Conservation (phyloP, 805 yeast species). For the Wickerhamia fluorescens region DNA sequence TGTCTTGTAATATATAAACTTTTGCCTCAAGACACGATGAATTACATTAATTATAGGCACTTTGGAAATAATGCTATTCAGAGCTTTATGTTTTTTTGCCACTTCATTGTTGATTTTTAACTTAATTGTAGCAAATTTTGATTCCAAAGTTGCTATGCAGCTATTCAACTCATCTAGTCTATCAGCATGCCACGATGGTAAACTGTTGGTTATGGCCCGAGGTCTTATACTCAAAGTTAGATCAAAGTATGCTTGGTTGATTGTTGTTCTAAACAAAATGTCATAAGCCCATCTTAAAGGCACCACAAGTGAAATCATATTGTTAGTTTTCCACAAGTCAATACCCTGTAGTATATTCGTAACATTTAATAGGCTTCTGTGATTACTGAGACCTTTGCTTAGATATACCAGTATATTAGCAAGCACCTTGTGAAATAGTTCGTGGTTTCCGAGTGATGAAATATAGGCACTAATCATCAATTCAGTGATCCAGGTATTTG, state of each 20-base stretch:
- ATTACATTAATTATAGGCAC: neutral
- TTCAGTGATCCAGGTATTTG: constrained; percentile 17
- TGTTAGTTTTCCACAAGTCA: constrained; percentile 22
- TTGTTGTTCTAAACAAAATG: constrained; percentile 21
- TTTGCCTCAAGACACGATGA: constrained; percentile 2
- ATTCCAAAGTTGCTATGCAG: neutral
- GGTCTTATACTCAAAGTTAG: constrained; percentile 22
- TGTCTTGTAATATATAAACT: constrained; percentile 4
- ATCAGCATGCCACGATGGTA: constrained; percentile 14
- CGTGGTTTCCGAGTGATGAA: constrained; percentile 31
- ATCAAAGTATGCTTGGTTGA: constrained; percentile 27
- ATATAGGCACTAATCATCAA: constrained; percentile 30
- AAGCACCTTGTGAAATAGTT: constrained; percentile 15
- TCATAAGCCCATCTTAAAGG: constrained; percentile 34
- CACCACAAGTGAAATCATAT: constrained; percentile 26
- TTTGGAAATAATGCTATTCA: too few relatives aligned
- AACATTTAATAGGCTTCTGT: too few relatives aligned
- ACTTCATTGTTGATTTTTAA: neutral
- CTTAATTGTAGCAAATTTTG: neutral
- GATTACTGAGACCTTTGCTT: too few relatives aligned
- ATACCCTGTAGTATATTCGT: constrained; percentile 13
- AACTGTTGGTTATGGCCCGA: constrained; percentile 25
- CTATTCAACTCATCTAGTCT: constrained; percentile 15
- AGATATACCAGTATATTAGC: too few relatives aligned
- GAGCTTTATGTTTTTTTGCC: too few relatives aligned